Evolutionary conservation across 345 rosid species (phyloP).

Genomic region (Gossypium longicalyx): DNA sequence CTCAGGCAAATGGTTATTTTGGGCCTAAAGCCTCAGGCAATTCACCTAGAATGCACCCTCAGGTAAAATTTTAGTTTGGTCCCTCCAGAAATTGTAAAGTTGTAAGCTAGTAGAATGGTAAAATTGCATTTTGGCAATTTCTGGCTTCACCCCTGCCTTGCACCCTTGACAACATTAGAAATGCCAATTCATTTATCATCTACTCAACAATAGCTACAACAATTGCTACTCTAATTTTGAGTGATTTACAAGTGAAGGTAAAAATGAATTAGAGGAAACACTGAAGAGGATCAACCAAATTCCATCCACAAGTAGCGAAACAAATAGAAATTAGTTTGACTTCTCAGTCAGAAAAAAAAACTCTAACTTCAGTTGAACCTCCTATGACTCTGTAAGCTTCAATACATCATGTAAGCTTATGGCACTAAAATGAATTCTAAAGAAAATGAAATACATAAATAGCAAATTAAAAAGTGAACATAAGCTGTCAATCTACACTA

Average conservation of each 20-base stretch:
- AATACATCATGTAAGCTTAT: not conserved
- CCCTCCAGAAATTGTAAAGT: too few species aligned
- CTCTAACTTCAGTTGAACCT: conserved; percentile 8
- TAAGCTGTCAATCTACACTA: not conserved
- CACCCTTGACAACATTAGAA: too few species aligned
- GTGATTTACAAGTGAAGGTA: not conserved
- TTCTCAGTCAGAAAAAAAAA: not conserved
- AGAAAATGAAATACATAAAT: not conserved
- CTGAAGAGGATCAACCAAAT: not conserved
- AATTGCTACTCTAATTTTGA: not conserved
- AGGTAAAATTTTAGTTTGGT: too few species aligned
- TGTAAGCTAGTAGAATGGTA: too few species aligned
- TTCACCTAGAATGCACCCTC: not conserved
- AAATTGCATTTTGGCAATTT: too few species aligned
- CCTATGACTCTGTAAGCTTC: not conserved
- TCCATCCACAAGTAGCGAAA: not conserved
- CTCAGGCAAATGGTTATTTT: not conserved
- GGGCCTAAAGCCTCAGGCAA: not conserved
- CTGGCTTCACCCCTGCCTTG: too few species aligned
- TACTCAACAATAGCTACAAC: not conserved
- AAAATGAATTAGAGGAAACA: not conserved
- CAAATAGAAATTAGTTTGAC: not conserved
- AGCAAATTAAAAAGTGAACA: not conserved
- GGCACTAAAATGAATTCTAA: not conserved
- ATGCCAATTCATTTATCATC: conserved; percentile 4